These are phyloP conservation scores for Jaltomata sinuosa DNA, from an alignment of 257 asterid species.

Conservation along the genomic window DNA sequence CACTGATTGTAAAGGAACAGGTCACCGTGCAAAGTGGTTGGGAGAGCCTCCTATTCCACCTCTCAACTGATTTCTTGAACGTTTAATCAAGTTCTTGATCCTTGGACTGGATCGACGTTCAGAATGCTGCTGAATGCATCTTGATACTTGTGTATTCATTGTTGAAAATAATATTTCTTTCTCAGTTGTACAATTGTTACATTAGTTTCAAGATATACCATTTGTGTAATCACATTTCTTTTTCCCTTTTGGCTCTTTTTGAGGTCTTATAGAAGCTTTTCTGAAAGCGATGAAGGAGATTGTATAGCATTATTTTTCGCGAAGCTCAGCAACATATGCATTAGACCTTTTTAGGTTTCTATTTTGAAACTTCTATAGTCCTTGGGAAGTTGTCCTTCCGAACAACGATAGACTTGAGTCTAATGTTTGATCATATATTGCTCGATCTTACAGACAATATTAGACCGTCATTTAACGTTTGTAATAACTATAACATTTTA, in stretches of 20 bases:
- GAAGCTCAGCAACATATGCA: neutral
- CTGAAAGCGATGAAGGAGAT: neutral
- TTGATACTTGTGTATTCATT: neutral
- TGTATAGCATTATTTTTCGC: neutral
- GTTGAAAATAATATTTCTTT: neutral
- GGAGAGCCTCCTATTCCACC: constrained; percentile 49
- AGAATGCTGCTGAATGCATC: neutral
- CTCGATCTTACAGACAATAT: neutral
- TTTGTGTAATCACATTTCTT: neutral
- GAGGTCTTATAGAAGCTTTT: neutral
- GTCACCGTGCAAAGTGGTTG: constrained; percentile 91
- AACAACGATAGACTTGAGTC: neutral
- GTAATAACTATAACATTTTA: neutral
- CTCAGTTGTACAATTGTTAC: neutral
- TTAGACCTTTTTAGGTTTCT: too few relatives aligned
- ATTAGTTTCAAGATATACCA: neutral
- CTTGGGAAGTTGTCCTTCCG: too few relatives aligned
- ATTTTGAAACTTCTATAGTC: too few relatives aligned
- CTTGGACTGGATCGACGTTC: neutral
- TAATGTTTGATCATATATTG: neutral
- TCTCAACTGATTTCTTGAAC: neutral
- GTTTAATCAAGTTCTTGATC: neutral
- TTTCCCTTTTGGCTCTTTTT: neutral
- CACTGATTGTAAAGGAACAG: constrained; percentile 85
- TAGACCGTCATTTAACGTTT: neutral